Evolutionary conservation across 495 filamentous ascomycete species (phyloP).

Genomic region (Daldinia childiae): DNA sequence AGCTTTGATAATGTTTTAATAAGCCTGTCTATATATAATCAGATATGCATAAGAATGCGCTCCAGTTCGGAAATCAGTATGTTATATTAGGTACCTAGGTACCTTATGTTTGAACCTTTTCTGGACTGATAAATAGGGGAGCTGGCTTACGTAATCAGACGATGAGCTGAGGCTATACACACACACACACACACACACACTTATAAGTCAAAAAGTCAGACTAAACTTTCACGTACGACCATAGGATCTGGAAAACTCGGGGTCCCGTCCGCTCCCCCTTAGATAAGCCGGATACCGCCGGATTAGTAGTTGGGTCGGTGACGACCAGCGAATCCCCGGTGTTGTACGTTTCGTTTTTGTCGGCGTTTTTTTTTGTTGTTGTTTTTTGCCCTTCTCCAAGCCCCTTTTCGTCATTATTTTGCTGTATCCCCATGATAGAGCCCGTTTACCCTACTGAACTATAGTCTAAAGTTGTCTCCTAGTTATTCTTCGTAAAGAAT

Average conservation of each 20-base stretch:
- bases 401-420: no score
- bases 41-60: not conserved
- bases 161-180: not conserved
- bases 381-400: not conserved
- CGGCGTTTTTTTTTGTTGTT: not conserved
- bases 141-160: not conserved
- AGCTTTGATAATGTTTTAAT: not conserved
- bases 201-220: not conserved
- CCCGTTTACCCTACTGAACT: no score
- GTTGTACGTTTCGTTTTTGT: constrained; percentile 46
- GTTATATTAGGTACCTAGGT: not conserved
- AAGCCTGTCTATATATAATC: not conserved
- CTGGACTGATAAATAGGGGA: not conserved
- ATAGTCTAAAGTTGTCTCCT: no score
- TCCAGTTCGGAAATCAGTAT: no score
- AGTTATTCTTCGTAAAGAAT: no score
- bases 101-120: not conserved
- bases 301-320: constrained; percentile 61
- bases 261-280: constrained; percentile 63
- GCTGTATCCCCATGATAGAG: no score
- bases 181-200: no score
- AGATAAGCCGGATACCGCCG: constrained; percentile 48
- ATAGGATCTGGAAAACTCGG: constrained; percentile 56
- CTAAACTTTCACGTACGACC: constrained; percentile 62
- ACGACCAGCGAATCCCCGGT: constrained; percentile 58